Evolutionary conservation across 1,284 basidiomycete species (phyloP), one percentile per base, ranked within the genome.

Genomic region (Hemileia vastatrix): DNA sequence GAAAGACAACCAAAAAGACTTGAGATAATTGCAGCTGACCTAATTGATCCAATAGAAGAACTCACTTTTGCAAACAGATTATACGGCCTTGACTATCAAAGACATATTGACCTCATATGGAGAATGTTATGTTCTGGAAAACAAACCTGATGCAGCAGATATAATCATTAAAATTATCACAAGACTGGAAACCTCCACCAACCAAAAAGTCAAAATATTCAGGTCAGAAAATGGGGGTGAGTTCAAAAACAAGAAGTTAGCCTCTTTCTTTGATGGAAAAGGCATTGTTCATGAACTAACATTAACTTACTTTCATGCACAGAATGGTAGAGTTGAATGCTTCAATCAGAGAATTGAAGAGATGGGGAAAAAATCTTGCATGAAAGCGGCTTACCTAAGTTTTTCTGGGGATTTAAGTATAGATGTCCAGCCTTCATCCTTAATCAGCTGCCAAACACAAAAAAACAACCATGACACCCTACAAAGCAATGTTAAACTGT

Each of bases 271-370:
- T 0, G 11, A 24, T 13, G 6, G 5, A 15, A 45, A 53, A 21
- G 57, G 57, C 9, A 60, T 60, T 19, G 43, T 45, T 6, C 33
- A 48, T 4, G 36, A 59, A 44, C 13, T 33, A 3, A 40, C 57
- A 9, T 11, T 51, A 1, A 18, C 57, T 1, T 58, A 58, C 56
- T 23, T 49, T 15, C 56, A 58, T 49, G 32, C 48, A 18, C 56
- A 58, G 19, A 58, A 58, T 19, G 56, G 56, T 15, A 31, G 23
- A 5, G 48, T 50, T 1, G 56, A 58, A 21, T 1, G 56, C 13
- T 49, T 24, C 27, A 58, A 49, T 18, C 1, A 19, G 13, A 50
- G 27, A 1, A 19, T 58, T 13, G 32, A 11, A 15, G 56, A 58
- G 8, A 49, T 50, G 56, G 47, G 45, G 1, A 3, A 47, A 2